Evolutionary conservation across 192 early-diverging fungal species (phyloP).

Genomic region (Umbelopsis ramanniana): DNA sequence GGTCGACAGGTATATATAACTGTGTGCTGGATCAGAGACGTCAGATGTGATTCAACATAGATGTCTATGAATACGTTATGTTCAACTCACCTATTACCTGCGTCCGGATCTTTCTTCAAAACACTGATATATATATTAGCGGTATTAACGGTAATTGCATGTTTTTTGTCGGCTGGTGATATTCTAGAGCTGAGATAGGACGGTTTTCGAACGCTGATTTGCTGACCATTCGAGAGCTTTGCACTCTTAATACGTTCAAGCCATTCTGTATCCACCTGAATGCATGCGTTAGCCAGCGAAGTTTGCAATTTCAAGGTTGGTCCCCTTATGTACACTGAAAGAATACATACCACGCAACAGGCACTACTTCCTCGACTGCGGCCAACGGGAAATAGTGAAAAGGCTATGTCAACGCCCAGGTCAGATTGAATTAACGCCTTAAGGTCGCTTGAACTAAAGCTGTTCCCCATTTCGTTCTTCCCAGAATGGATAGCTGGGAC

Average conservation of each 20-base stretch:
- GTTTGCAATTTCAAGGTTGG: not conserved
- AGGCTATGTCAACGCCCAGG: slow-evolving; percentile 57
- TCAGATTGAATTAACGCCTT: slow-evolving; percentile 48
- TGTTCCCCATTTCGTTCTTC: slow-evolving; percentile 32
- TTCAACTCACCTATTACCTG: not conserved
- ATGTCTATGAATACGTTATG: not conserved
- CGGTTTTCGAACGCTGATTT: slow-evolving; percentile 9
- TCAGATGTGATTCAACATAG: not conserved
- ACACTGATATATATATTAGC: slow-evolving; percentile 41
- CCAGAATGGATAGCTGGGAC: not conserved
- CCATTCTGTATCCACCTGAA: slow-evolving; percentile 53
- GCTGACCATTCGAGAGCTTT: not conserved
- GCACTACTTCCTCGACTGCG: slow-evolving; percentile 48
- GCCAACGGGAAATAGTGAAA: slow-evolving; percentile 58
- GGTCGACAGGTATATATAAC: slow-evolving; percentile 3
- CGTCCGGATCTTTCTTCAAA: slow-evolving; percentile 24
- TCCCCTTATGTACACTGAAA: not conserved
- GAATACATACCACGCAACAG: slow-evolving; percentile 60
- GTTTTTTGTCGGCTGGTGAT: slow-evolving; percentile 8
- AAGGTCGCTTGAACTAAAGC: slow-evolving; percentile 31
- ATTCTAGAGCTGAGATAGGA: not conserved
- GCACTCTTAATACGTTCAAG: slow-evolving; percentile 30
- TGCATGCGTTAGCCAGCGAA: not conserved
- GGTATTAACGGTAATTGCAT: slow-evolving; percentile 22
- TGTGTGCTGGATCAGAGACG: not conserved